phyloP scores from a whole-genome alignment of 305 asterid genomes.

The Ilex paraguariensis region DNA sequence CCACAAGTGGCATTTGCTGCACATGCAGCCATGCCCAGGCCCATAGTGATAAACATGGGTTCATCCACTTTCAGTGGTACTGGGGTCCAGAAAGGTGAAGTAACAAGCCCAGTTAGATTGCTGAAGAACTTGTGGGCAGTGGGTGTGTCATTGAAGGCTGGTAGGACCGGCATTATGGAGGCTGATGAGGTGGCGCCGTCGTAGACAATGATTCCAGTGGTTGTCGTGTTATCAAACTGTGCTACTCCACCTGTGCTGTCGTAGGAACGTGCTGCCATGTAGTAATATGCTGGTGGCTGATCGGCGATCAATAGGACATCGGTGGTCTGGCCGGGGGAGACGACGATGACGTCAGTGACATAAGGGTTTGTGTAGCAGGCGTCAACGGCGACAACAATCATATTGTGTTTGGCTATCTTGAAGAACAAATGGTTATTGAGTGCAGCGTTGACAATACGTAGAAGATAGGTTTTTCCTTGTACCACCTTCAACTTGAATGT shows the following conservation, averaged over 20 bases:
- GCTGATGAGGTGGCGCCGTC: neutral
- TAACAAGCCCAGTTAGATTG: slow-evolving; percentile 7
- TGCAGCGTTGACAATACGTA: slow-evolving; percentile 12
- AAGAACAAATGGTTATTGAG: slow-evolving; percentile 12
- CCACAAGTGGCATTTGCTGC: slow-evolving; percentile 1
- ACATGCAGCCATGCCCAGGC: slow-evolving; percentile 8
- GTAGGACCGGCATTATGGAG: neutral
- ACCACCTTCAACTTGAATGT: slow-evolving; percentile 1
- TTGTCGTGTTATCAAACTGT: neutral
- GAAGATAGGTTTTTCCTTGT: slow-evolving; percentile 4
- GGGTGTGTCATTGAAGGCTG: slow-evolving; percentile 6
- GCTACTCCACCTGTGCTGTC: neutral
- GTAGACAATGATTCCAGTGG: neutral
- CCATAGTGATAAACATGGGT: slow-evolving; percentile 11
- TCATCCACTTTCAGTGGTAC: slow-evolving; percentile 6
- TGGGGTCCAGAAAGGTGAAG: slow-evolving; percentile 1
- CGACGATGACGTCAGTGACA: slow-evolving; percentile 4
- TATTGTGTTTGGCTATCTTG: slow-evolving; percentile 12
- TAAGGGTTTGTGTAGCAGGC: slow-evolving; percentile 9
- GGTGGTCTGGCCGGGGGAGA: slow-evolving; percentile 11
- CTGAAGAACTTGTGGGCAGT: slow-evolving; percentile 12
- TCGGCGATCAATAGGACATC: slow-evolving; percentile 6
- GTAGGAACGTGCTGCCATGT: slow-evolving; percentile 1
- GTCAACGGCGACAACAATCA: slow-evolving; percentile 11
- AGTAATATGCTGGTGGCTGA: neutral